Evolutionary conservation across 129 eudicot species (phyloP).

Genomic region (Glebionis coronaria): DNA sequence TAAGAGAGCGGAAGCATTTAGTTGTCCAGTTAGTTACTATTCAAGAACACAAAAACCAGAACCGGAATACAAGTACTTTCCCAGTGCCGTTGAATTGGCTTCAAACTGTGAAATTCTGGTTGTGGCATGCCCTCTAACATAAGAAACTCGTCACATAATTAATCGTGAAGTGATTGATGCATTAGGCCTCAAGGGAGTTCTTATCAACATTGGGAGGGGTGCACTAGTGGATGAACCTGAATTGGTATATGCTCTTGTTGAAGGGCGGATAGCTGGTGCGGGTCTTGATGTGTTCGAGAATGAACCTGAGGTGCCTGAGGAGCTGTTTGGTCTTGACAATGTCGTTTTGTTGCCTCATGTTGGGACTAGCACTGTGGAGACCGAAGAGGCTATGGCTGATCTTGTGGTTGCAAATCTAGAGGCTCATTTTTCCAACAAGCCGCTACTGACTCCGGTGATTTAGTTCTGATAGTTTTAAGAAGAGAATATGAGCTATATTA

Average conservation of each 20-base stretch:
- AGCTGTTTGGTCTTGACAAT: constrained; percentile 53
- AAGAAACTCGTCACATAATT: constrained; percentile 66
- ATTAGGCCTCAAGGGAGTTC: constrained; percentile 59
- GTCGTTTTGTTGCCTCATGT: constrained; percentile 63
- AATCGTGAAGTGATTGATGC: constrained; percentile 71
- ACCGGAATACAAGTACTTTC: constrained; percentile 50
- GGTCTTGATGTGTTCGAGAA: constrained; percentile 86
- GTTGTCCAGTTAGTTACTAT: constrained; percentile 62
- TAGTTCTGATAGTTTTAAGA: neutral
- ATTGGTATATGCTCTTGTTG: constrained; percentile 64
- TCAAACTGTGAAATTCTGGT: constrained; percentile 60
- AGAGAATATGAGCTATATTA: too few species aligned
- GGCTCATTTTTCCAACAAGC: constrained; percentile 59
- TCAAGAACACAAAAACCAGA: constrained; percentile 64
- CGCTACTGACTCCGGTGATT: constrained; percentile 61
- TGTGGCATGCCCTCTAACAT: constrained; percentile 59
- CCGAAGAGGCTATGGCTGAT: constrained; percentile 67
- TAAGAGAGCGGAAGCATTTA: constrained; percentile 73
- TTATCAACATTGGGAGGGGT: constrained; percentile 81
- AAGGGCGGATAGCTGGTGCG: constrained; percentile 83
- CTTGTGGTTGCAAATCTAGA: constrained; percentile 71
- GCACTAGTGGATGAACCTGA: constrained; percentile 70
- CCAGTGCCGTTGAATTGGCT: constrained; percentile 55
- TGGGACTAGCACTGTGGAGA: constrained; percentile 57
- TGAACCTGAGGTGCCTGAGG: constrained; percentile 69